Base-by-base conservation (phyloP, 2,329 filamentous ascomycete species). In the Botrytis deweyae region DNA sequence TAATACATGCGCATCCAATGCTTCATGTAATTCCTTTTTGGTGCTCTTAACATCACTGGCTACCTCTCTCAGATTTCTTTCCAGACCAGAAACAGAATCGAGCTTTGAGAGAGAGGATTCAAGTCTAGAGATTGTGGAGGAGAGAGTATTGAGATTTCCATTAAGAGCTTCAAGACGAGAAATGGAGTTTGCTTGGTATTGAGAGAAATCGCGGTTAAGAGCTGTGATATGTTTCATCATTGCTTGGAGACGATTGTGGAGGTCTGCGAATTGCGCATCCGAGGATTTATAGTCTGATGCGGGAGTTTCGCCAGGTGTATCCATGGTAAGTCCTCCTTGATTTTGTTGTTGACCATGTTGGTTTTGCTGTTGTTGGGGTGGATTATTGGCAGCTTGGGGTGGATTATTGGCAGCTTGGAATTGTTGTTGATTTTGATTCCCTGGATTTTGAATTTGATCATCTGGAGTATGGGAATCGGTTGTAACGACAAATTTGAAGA, bases 401-500 rank as follows among this genome's bases (percentile, higher is more conserved):
- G 82, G 73, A 46, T 58, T 75, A 6, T 33, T 44, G 36, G 52
- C 55, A 65, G 70, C 70, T 42, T 55, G 59, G 40, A 40, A 73
- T 64, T 74, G 71, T 49, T 75, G 62, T 67, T 74, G 36, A 49
- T 72, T 59, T 36, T 75, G 67, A 38, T 78, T 75, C 61, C 81
- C 80, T 14, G 49, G 8, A 40, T 72, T 61, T 36, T 65, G 70
- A 44, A 64, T 62, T 73, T 73, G 64, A n/a, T 81, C 79, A 68
- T 83, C 80, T 42, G 79, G 73, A 79, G 72, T 75, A 46, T 78
- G 81, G 44, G 82, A 81, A 40, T 89, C 88, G 18, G 88, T 90
- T 80, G 91, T 89, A 70, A 96, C 89, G 52, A 92, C 87, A 81
- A 98, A 88, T 82, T 95, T 97, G 86, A 95, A 96, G 77, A 97